A percentile compares a stretch with the other conserved stretches of the same genome.
phyloP scores from a whole-genome alignment of 441 rosid species.

The Croton laevigatus region DNA sequence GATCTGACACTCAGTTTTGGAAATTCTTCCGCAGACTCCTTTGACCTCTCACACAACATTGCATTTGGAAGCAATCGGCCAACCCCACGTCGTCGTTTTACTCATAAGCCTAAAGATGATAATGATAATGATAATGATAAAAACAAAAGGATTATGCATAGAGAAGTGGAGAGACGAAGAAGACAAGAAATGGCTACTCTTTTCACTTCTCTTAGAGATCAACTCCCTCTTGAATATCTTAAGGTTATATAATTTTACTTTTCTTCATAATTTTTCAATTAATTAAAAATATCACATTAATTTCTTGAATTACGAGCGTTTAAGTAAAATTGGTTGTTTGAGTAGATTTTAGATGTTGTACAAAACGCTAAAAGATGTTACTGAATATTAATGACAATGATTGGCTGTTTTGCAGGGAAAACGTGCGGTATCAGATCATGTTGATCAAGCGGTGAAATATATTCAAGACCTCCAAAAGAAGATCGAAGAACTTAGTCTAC shows the following conservation, averaged over 20 bases:
- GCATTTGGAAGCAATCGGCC: constrained; percentile 12
- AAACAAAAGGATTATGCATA: constrained; percentile 22
- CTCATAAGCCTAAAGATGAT: background rate
- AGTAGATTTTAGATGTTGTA: too few relatives aligned
- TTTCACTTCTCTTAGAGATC: constrained; percentile 24
- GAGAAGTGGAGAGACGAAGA: constrained; percentile 32
- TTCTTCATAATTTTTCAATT: background rate
- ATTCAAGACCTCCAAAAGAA: constrained; percentile 43
- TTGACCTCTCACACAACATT: background rate
- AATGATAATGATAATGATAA: background rate
- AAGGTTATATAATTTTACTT: constrained; percentile 18
- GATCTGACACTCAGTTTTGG: constrained; percentile 19
- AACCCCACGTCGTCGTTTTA: background rate
- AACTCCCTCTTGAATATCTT: constrained; percentile 30
- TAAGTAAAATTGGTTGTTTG: too few relatives aligned
- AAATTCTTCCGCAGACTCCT: background rate
- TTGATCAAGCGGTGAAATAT: constrained; percentile 59
- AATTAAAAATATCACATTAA: background rate
- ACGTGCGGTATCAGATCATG: constrained; percentile 70
- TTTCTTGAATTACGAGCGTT: background rate
- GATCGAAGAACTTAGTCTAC: constrained; percentile 36
- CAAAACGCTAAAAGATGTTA: too few relatives aligned
- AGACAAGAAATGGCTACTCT: constrained; percentile 34
- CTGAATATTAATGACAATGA: too few relatives aligned
- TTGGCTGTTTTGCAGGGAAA: constrained; percentile 70